phyloP scores from a whole-genome alignment of 345 rosid species.

The Geranium brycei region DNA sequence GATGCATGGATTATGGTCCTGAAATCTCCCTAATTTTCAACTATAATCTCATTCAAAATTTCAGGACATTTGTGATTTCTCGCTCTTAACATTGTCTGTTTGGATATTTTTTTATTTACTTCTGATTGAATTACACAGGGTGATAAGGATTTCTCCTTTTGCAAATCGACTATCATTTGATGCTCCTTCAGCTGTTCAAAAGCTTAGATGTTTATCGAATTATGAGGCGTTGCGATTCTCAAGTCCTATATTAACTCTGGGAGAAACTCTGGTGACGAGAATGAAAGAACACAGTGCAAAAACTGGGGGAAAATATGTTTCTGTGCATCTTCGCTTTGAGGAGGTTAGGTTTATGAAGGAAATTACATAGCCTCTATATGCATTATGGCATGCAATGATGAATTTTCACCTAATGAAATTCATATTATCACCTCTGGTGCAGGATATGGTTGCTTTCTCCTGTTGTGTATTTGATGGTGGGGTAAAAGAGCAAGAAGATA shows the following conservation, averaged over 20 bases:
- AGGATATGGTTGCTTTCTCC: slow-evolving; percentile 99
- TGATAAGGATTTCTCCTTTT: slow-evolving; percentile 94
- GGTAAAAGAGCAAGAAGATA: slow-evolving; percentile 64
- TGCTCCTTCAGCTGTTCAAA: slow-evolving; percentile 84
- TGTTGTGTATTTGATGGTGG: slow-evolving; percentile 99
- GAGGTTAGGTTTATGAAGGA: slow-evolving; percentile 48
- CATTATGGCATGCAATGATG: neutral
- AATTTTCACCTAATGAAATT: neutral
- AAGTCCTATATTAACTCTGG: slow-evolving; percentile 57
- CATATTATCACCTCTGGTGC: slow-evolving; percentile 8
- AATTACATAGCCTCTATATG: neutral
- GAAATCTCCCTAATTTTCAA: neutral
- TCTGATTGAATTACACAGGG: slow-evolving; percentile 38
- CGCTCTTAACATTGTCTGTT: slow-evolving; percentile 1
- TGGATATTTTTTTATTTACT: slow-evolving; percentile 1
- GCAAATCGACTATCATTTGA: slow-evolving; percentile 96
- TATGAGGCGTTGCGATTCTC: slow-evolving; percentile 79
- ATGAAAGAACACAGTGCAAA: slow-evolving; percentile 83
- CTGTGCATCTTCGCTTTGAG: slow-evolving; percentile 97
- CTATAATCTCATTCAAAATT: neutral
- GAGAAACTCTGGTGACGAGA: slow-evolving; percentile 75
- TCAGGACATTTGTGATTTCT: neutral
- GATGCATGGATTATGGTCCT: neutral
- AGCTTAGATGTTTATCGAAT: slow-evolving; percentile 88
- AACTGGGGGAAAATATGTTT: slow-evolving; percentile 72